These are phyloP conservation scores for Hibiscus syriacus DNA, from an alignment of 345 rosid genomes.

Conservation along the genomic window DNA sequence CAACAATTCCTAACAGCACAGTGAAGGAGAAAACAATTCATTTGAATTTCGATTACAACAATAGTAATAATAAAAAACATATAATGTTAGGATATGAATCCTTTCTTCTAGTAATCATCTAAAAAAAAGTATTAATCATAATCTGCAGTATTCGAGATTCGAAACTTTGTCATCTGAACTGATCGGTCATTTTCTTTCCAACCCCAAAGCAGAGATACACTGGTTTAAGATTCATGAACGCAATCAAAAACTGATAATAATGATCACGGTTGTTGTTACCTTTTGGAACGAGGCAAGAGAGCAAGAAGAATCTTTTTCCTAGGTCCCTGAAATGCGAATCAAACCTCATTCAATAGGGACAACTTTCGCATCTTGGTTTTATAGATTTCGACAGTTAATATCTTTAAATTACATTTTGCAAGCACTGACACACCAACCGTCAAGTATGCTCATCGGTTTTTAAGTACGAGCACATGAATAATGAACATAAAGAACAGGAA, in stretches of 20 bases:
- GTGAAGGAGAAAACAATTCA: too few species aligned
- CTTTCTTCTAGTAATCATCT: too few species aligned
- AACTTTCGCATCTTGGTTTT: not conserved
- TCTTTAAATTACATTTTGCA: not conserved
- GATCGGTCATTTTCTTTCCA: not conserved
- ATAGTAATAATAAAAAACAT: too few species aligned
- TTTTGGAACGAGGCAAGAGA: conserved; percentile 42
- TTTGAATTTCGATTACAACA: too few species aligned
- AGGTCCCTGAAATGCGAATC: conserved; percentile 73
- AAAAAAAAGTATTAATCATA: not conserved
- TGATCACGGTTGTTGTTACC: conserved; percentile 21
- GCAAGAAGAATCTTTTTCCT: conserved; percentile 92
- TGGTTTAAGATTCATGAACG: not conserved
- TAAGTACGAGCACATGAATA: not conserved
- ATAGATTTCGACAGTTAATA: not conserved
- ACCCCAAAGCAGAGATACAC: not conserved
- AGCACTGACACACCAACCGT: not conserved
- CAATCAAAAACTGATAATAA: not conserved
- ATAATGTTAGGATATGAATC: too few species aligned
- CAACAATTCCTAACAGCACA: too few species aligned
- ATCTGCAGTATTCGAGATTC: not conserved
- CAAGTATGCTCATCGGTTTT: not conserved
- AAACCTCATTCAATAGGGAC: conserved; percentile 7
- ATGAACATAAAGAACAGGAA: not conserved
- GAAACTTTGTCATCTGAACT: not conserved